Conservation (phyloP, 257 asterid species). For the Salvia miltiorrhiza region DNA sequence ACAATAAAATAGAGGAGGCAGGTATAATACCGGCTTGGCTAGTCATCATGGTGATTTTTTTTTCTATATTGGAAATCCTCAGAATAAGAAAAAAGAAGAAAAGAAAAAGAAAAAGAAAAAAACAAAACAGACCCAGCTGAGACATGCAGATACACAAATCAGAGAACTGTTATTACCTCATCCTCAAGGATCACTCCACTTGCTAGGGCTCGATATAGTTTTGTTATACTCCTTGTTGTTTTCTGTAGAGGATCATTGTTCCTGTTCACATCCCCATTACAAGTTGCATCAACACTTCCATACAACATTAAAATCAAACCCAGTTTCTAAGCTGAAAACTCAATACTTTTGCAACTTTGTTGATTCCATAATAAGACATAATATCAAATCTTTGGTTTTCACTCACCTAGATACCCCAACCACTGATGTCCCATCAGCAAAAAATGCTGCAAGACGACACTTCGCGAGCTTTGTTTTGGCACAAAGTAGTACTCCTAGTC, state of each 20-base stretch:
- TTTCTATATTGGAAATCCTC: conserved; percentile 1
- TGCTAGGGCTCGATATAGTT: conserved; percentile 80
- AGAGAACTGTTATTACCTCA: conserved; percentile 48
- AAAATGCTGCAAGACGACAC: conserved; percentile 78
- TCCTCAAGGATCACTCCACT: conserved; percentile 62
- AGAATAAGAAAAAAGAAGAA: conserved; percentile 9
- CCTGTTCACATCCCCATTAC: conserved; percentile 32
- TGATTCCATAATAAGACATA: conserved; percentile 5
- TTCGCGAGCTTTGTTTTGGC: conserved; percentile 83
- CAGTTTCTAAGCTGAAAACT: conserved; percentile 2
- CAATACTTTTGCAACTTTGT: not conserved
- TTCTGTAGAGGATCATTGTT: conserved; percentile 34
- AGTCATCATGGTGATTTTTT: conserved; percentile 1
- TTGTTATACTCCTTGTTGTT: conserved; percentile 58
- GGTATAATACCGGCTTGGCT: conserved; percentile 1
- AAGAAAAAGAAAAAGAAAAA: too few relatives aligned
- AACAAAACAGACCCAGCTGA: not conserved
- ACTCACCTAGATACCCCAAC: conserved; percentile 52
- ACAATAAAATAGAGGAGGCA: conserved; percentile 6
- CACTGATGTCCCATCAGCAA: conserved; percentile 87
- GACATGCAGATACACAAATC: conserved; percentile 12
- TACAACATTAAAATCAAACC: conserved; percentile 5
- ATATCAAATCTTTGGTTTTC: conserved; percentile 8
- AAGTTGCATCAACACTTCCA: conserved; percentile 6
- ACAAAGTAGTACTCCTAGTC: conserved; percentile 85